Conservation (phyloP, 176 grass and related monocot genomes). For the Eleusine coracana region DNA sequence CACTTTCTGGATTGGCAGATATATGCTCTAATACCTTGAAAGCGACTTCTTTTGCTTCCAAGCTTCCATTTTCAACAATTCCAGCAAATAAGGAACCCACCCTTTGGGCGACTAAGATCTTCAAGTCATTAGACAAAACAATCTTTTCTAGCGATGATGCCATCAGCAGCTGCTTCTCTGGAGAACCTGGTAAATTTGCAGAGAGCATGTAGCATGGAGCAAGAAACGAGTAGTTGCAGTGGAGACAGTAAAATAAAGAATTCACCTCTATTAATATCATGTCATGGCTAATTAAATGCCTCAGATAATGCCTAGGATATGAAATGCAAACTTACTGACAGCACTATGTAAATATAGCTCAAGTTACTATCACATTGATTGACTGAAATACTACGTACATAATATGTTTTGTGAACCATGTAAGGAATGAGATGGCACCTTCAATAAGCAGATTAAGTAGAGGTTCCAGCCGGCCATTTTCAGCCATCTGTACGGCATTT, state of each 20-base stretch:
- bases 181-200: slow-evolving; percentile 57
- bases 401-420: neutral
- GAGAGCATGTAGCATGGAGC: neutral
- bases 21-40: slow-evolving; percentile 69
- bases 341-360: neutral
- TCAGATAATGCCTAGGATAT: neutral
- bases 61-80: slow-evolving; percentile 59
- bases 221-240: slow-evolving; percentile 23
- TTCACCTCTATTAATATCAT: neutral
- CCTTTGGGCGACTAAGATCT: slow-evolving; percentile 63
- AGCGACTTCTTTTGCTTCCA: slow-evolving; percentile 67
- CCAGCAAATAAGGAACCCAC: slow-evolving; percentile 63
- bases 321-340: neutral
- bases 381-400: neutral
- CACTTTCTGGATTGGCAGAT: slow-evolving; percentile 65
- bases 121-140: slow-evolving; percentile 70
- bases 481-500: slow-evolving; percentile 65
- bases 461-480: slow-evolving; percentile 73
- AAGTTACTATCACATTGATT: neutral
- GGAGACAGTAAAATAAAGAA: neutral
- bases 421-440: slow-evolving; percentile 42
- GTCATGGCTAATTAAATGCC: neutral
- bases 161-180: slow-evolving; percentile 59
- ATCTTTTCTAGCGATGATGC: slow-evolving; percentile 62
- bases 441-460: slow-evolving; percentile 66